phyloP scores from a whole-genome alignment of 306 rosid species.

The Castanospermum australe region DNA sequence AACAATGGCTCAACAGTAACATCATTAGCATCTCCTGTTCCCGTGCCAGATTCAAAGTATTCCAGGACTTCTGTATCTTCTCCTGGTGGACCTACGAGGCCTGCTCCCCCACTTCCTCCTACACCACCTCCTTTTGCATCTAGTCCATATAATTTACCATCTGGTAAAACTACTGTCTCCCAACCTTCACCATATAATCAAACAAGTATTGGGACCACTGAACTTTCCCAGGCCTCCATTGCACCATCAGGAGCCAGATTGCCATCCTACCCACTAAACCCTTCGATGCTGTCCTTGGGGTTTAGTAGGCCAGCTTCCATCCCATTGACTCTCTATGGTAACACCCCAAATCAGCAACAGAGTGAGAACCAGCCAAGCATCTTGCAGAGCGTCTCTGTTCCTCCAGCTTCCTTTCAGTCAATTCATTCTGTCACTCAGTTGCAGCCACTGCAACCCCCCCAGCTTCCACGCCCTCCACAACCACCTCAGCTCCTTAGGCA shows the following conservation, averaged over 20 bases:
- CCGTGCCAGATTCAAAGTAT: constrained; percentile 61
- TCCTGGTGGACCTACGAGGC: constrained; percentile 74
- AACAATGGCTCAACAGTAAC: constrained; percentile 45
- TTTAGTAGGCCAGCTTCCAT: constrained; percentile 65
- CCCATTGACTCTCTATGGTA: constrained; percentile 56
- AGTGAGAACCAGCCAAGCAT: constrained; percentile 59
- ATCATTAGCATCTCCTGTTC: constrained; percentile 49
- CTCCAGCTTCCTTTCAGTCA: constrained; percentile 63
- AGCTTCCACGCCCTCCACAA: constrained; percentile 91
- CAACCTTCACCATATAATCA: constrained; percentile 63
- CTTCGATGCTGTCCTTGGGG: constrained; percentile 51
- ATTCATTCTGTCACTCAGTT: constrained; percentile 73
- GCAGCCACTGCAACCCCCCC: constrained; percentile 99
- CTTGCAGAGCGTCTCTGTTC: constrained; percentile 57
- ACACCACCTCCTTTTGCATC: constrained; percentile 91
- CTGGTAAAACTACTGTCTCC: constrained; percentile 56
- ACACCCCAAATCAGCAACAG: constrained; percentile 67
- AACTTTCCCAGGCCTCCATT: constrained; percentile 54
- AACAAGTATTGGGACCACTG: constrained; percentile 49
- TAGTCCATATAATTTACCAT: constrained; percentile 59
- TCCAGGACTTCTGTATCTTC: constrained; percentile 65
- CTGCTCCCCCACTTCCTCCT: constrained; percentile 96
- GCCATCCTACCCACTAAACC: constrained; percentile 56
- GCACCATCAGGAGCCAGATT: constrained; percentile 58
- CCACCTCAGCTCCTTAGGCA: constrained; percentile 97